Conservation (phyloP, 441 rosid genomes). For the Populus hybrid region DNA sequence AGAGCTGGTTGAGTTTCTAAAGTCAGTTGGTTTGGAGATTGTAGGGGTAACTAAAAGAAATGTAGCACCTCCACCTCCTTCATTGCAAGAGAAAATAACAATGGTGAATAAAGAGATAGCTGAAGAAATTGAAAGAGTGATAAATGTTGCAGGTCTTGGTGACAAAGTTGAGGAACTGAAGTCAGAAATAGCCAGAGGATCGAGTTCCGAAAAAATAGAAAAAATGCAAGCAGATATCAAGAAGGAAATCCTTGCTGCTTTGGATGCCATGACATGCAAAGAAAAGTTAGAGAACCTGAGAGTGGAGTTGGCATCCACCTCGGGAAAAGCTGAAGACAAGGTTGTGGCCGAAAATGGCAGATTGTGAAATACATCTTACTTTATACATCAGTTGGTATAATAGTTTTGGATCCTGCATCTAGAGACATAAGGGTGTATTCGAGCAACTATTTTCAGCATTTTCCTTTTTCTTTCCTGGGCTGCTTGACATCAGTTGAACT, state of each 20-base stretch:
- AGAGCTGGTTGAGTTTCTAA: constrained; percentile 27
- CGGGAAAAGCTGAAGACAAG: constrained; percentile 12
- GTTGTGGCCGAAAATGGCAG: constrained; percentile 33
- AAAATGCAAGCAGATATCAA: constrained; percentile 30
- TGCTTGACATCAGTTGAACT: neutral
- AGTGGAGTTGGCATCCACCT: constrained; percentile 20
- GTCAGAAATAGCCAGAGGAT: constrained; percentile 29
- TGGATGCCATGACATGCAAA: constrained; percentile 28
- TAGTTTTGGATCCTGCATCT: neutral
- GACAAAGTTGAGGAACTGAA: constrained; percentile 34
- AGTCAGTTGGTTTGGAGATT: constrained; percentile 37
- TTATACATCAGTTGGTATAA: neutral
- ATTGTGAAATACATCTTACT: constrained; percentile 9
- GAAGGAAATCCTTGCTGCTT: constrained; percentile 24
- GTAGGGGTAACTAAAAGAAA: constrained; percentile 30
- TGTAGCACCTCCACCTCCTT: constrained; percentile 13
- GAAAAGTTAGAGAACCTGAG: constrained; percentile 36
- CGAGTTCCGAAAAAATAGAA: constrained; percentile 24
- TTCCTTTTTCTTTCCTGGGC: neutral
- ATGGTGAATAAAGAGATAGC: constrained; percentile 26
- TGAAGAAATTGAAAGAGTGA: constrained; percentile 30
- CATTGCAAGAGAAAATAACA: constrained; percentile 21
- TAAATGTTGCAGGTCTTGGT: constrained; percentile 24
- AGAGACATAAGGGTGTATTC: neutral
- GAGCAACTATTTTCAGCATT: neutral